Conservation (phyloP, 768 basidiomycete genomes). For the Lentinula aciculospora region DNA sequence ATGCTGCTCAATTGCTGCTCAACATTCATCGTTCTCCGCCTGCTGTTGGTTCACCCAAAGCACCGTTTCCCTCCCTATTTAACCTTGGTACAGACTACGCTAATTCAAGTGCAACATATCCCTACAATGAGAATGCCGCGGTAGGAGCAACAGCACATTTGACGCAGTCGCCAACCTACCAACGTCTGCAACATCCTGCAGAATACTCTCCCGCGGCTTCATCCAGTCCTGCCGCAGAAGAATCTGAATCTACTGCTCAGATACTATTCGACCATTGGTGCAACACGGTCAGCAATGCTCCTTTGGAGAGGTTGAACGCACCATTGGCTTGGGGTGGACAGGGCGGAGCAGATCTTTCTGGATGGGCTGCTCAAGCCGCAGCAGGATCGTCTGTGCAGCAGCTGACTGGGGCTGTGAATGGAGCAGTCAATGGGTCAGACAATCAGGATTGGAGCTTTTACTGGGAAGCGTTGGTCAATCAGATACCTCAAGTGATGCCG, state of each 20-base stretch:
- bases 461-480: constrained; percentile 76
- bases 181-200: constrained; percentile 49
- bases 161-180: constrained; percentile 45
- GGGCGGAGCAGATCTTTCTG: constrained; percentile 49
- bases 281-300: constrained; percentile 68
- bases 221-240: constrained; percentile 61
- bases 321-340: constrained; percentile 57
- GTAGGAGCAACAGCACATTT: not conserved
- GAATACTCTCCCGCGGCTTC: constrained; percentile 61
- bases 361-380: constrained; percentile 49
- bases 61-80: constrained; percentile 23
- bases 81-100: constrained; percentile 1
- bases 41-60: constrained; percentile 25
- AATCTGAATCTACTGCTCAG: constrained; percentile 74
- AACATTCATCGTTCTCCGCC: constrained; percentile 38
- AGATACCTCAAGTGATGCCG: constrained; percentile 29
- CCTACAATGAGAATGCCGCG: not conserved
- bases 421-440: constrained; percentile 44
- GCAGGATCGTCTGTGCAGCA: constrained; percentile 11
- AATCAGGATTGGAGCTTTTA: constrained; percentile 76
- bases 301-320: constrained; percentile 42
- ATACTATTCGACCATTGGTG: constrained; percentile 81
- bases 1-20: constrained; percentile 47
- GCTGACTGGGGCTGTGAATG: constrained; percentile 34
- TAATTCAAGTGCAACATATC: constrained; percentile 17